Base-by-base conservation (phyloP, 2,329 filamentous ascomycete genomes). In the Phialocephala sp. region DNA sequence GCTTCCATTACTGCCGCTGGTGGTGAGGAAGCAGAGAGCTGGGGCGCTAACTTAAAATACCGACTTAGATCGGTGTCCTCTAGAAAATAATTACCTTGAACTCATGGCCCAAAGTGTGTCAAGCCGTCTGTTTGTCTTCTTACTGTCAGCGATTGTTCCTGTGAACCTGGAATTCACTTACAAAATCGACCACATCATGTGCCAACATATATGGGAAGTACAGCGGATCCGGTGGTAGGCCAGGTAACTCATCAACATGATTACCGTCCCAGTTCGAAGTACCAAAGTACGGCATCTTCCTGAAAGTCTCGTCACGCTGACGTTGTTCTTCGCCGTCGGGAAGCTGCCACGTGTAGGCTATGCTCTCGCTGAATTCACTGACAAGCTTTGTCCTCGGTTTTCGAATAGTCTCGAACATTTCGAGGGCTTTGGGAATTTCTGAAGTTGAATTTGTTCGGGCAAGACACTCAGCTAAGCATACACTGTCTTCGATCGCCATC, bases 401-500 rank as follows among this genome's bases (percentile, higher is more conserved):
- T 14, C 83, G 78, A 62, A 84, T 66, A 15, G 72, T 72, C 59
- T 84, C 77, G 66, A 84, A 85, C 64, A 80, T 72, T 22, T 72
- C 70, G 15, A 83, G 69, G 0, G 78, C 80, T 15, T 77, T 74
- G 0, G 81, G 80, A 0, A 87, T 64, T 22, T 83, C 36, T 77
- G 0, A 71, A 67, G 59, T 79, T 81, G 0, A 56, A 1, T 39
- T 37, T 15, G 43, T 14, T 43, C 50, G n/a, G 27, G 52, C 39
- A 22, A 60, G 58, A 39, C 58, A 64, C 15, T 56, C 27, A 12
- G 57, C 37, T 11, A 64, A 56, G 18, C 39, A 55, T 41, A 87
- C 86, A 0, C 87, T 88, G 57, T 91, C 89, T 72, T 91, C 89
- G 1, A 91, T 80, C 0, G 86, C 85, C 1, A 84, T 87, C 72